These are phyloP conservation scores for Candida vaughaniae DNA, from an alignment of 805 yeast genomes.

Conservation along the genomic window DNA sequence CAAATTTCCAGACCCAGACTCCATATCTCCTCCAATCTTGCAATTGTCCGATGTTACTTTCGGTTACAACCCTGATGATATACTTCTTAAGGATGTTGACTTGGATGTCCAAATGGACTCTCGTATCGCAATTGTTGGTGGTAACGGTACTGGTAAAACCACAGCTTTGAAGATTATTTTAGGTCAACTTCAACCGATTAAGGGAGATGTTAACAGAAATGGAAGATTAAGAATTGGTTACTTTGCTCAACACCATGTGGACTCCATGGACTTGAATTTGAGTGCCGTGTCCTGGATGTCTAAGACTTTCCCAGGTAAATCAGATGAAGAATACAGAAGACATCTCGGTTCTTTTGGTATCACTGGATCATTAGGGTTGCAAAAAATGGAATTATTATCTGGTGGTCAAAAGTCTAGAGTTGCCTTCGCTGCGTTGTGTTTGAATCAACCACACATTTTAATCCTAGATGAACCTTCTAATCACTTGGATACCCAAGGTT, in stretches of 20 bases:
- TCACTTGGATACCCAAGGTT: constrained; percentile 96
- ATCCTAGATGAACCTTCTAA: constrained; percentile 97
- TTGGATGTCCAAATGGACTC: constrained; percentile 91
- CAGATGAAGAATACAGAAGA: constrained; percentile 95
- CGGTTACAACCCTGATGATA: constrained; percentile 68
- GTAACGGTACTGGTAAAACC: constrained; percentile 99
- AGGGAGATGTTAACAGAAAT: constrained; percentile 78
- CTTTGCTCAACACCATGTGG: constrained; percentile 98
- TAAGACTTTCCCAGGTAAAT: constrained; percentile 81
- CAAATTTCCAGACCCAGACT: constrained; percentile 94
- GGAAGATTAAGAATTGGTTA: constrained; percentile 90
- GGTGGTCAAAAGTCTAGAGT: constrained; percentile 99
- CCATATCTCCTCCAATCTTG: constrained; percentile 87
- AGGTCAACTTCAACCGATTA: constrained; percentile 70
- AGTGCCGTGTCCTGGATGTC: constrained; percentile 97
- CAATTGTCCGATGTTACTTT: constrained; percentile 85
- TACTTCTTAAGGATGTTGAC: constrained; percentile 75
- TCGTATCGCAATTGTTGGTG: constrained; percentile 96
- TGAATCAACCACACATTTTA: constrained; percentile 85
- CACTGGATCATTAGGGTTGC: constrained; percentile 89
- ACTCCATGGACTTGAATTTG: constrained; percentile 83
- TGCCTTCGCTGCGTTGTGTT: constrained; percentile 93
- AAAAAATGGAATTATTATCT: constrained; percentile 82
- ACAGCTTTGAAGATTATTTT: constrained; percentile 84
- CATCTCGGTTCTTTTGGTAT: constrained; percentile 97